These are phyloP conservation scores for Pisolithus albus DNA, from an alignment of 768 basidiomycete genomes.

Conservation along the genomic window DNA sequence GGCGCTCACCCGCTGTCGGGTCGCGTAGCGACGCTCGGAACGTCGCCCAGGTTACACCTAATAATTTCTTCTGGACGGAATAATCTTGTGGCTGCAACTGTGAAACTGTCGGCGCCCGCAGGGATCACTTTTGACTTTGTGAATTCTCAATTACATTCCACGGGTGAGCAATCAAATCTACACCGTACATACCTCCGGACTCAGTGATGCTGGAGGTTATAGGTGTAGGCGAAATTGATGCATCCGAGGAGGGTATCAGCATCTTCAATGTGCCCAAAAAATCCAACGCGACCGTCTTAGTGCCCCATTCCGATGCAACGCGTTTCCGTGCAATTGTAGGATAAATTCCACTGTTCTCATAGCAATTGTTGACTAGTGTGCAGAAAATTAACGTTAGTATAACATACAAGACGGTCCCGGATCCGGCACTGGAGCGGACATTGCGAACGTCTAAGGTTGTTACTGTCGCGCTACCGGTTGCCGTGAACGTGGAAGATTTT, in stretches of 20 bases:
- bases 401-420: conserved; percentile 56
- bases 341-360: conserved; percentile 3
- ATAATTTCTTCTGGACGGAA: conserved; percentile 66
- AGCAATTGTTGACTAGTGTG: conserved; percentile 1
- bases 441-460: conserved; percentile 51
- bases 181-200: conserved; percentile 8
- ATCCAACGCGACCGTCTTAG: conserved; percentile 38
- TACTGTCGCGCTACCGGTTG: conserved; percentile 69
- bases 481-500: conserved; percentile 94
- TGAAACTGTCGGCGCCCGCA: conserved; percentile 51
- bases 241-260: conserved; percentile 38
- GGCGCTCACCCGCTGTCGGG: conserved; percentile 4
- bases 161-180: conserved; percentile 20
- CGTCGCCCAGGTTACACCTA: conserved; percentile 46
- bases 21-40: conserved; percentile 57
- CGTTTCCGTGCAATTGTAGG: conserved; percentile 56
- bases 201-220: conserved; percentile 4
- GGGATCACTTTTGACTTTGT: conserved; percentile 42
- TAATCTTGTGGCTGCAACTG: conserved; percentile 42
- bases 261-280: conserved; percentile 44
- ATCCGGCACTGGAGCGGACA: conserved; percentile 47
- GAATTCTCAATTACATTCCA: conserved; percentile 35
- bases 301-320: conserved; percentile 66
- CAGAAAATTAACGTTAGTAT: conserved; percentile 66
- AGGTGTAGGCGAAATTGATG: conserved; percentile 28